A percentile compares a stretch with the other conserved stretches of the same genome.
Evolutionary conservation across 441 rosid genomes (phyloP).

Genomic region (Lepidium campestre): DNA sequence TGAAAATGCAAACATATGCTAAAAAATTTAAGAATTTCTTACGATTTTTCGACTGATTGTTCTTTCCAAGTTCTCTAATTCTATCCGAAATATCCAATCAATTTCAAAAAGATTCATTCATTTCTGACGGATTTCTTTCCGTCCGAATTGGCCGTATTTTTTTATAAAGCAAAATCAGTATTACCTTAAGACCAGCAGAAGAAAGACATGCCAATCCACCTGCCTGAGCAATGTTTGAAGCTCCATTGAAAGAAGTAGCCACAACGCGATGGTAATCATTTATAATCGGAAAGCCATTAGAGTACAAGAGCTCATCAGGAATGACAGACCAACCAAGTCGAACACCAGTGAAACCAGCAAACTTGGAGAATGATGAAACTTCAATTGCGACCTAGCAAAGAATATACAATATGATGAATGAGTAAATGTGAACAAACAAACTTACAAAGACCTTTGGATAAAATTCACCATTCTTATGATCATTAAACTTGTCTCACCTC

Average conservation of each 20-base stretch:
- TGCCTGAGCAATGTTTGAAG: slow-evolving; percentile 63
- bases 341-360: slow-evolving; percentile 74
- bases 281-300: slow-evolving; percentile 56
- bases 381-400: slow-evolving; percentile 60
- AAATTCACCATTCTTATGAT: no score
- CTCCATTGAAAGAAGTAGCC: slow-evolving; percentile 69
- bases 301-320: slow-evolving; percentile 58
- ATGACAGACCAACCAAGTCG: slow-evolving; percentile 77
- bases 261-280: slow-evolving; percentile 58
- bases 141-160: no score
- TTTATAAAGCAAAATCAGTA: no score
- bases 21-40: no score
- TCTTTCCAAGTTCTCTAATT: no score
- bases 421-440: no score
- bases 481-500: slow-evolving; percentile 35
- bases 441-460: no score
- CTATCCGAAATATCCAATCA: no score
- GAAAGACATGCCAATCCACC: slow-evolving; percentile 75
- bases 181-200: slow-evolving; percentile 43
- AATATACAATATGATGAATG: neutral
- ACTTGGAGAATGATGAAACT: slow-evolving; percentile 63
- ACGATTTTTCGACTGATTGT: no score
- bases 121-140: no score
- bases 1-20: neutral
- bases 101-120: no score